Evolutionary conservation across 2,329 filamentous ascomycete genomes (phyloP).

Genomic region (Myriosclerotinia duriaeana): DNA sequence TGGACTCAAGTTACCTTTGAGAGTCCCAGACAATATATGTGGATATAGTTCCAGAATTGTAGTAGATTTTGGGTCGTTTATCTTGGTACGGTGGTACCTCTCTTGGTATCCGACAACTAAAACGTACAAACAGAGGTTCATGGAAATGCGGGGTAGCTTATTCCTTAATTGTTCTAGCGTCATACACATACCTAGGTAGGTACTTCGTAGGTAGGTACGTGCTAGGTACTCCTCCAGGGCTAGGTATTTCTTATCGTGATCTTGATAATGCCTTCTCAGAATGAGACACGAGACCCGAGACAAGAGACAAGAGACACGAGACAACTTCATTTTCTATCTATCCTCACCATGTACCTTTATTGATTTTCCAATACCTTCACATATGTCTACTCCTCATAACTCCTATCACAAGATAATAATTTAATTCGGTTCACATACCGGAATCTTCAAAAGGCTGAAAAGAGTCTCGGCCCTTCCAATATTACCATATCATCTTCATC

Average conservation of each 20-base stretch:
- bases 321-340: neutral
- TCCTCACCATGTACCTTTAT: neutral
- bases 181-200: too few species aligned
- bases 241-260: constrained; percentile 9
- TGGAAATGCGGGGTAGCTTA: constrained; percentile 18
- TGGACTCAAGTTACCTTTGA: neutral
- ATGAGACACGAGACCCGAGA: neutral
- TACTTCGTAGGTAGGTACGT: too few species aligned
- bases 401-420: neutral
- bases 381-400: neutral
- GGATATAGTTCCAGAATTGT: neutral
- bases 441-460: constrained; percentile 3
- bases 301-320: neutral
- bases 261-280: neutral
- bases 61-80: neutral
- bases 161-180: neutral
- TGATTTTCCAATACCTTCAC: neutral
- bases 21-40: neutral
- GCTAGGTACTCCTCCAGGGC: too few species aligned
- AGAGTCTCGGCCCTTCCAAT: constrained; percentile 16
- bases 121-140: neutral
- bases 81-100: neutral
- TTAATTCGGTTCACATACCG: neutral
- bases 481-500: constrained; percentile 9
- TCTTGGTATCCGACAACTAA: neutral